Base-by-base conservation (phyloP, 352 stramenopile genomes). In the Nothophytophthora sp. region DNA sequence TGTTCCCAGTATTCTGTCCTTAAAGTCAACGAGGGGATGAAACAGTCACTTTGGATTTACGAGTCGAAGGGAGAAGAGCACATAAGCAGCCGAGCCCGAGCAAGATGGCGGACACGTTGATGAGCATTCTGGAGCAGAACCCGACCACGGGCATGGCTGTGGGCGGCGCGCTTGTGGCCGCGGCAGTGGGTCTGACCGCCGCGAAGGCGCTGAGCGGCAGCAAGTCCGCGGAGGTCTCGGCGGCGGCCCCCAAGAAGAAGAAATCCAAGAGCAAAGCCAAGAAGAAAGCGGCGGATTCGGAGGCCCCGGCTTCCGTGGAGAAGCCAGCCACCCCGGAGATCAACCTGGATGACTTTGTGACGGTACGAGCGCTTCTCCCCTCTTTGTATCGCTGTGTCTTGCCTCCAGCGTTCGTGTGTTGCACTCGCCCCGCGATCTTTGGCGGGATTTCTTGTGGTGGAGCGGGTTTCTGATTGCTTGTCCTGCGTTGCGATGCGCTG, bases 281-380 rank as follows among this genome's bases (percentile, higher is more conserved):
- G 56, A 88, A 91, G 67, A 84, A 86, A 51, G 38, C 49, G 13
- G 22, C 57, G 10, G 56, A n/a, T n/a, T n/a, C n/a, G n/a, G n/a
- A n/a, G n/a, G n/a, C n/a, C n/a, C n/a, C 59, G 34, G 47, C 59
- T 11, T 47, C 55, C 9, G 38, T 46, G 12, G 65, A 61, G 20
- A 62, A 72, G 62, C 57, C 78, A 39, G 47, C 60, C 18, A 8
- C 51, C 13, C 39, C 70, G 5, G 42, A 68, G 20, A 86, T 90
- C 42, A 86, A 90, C 62, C 70, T 90, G 19, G 73, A 83, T 28
- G 76, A 90, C 42, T 90, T 88, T 50, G 79, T 90, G 25, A 61
- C 69, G 16, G 63, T 68, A 59, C n/a, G 63, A n/a, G n/a, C n/a
- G n/a, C n/a, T n/a, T n/a, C n/a, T 59, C 39, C 40, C 29, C 46